Base-by-base conservation (phyloP, 495 filamentous ascomycete genomes). In the Trichoderma virens region DNA sequence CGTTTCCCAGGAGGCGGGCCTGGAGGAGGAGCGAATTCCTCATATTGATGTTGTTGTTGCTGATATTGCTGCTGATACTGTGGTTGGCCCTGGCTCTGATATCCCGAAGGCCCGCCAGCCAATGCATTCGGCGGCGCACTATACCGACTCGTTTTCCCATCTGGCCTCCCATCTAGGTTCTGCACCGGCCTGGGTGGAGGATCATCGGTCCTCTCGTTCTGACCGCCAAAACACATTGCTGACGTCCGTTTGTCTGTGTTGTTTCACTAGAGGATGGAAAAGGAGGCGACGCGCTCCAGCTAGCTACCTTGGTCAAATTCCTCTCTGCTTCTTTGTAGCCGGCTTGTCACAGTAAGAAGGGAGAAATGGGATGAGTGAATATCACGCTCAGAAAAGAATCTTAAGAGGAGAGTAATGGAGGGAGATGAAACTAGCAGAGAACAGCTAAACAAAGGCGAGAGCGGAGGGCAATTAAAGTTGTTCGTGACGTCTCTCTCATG, bases 211-310 rank as follows among this genome's bases (percentile, higher is more conserved):
- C 32, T 41, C 60, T 70, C 70, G 38, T 78, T 72, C 54, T 74
- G 75, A 60, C 68, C 74, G 51, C 76, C 75, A 67, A 81, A 79
- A 67, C 79, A 81, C 79, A 81, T 81, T 5, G 51, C 63, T 32
- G 61, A 32, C 38, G 28, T 64, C 35, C 20, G 43, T 35, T 38
- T 23, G 54, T 27, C 56, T 64, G 39, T 18, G n/a, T n/a, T n/a
- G n/a, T n/a, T n/a, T n/a, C n/a, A n/a, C n/a, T n/a, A n/a, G n/a
- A n/a, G n/a, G n/a, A n/a, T n/a, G n/a, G n/a, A n/a, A n/a, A n/a
- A n/a, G n/a, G n/a, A n/a, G n/a, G n/a, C n/a, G n/a, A n/a, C n/a
- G n/a, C n/a, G n/a, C n/a, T n/a, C n/a, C n/a, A n/a, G n/a, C n/a
- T n/a, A n/a, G n/a, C n/a, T n/a, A n/a, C n/a, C n/a, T n/a, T n/a